Evolutionary conservation across 768 basidiomycete species (phyloP), one percentile per base, ranked within the genome.

Genomic region (Trametes maxima): DNA sequence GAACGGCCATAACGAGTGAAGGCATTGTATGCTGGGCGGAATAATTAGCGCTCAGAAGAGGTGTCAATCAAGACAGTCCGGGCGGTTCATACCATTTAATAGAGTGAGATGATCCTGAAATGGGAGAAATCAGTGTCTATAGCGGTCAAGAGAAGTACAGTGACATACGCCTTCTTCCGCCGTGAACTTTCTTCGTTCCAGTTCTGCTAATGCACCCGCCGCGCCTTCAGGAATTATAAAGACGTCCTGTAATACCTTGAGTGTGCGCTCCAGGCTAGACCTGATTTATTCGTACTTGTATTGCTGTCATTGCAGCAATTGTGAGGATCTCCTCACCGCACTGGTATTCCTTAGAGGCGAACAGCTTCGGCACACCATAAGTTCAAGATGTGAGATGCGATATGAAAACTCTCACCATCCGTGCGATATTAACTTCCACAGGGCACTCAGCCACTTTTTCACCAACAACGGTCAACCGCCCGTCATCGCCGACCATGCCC

Each of bases 291-390:
- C 36, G 5, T 39, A 64, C 75, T 54, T 96, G 95, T 7, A 98
- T 83, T 8, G 94, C 83, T 6, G 90, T 91, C 92, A 99, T 98
- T 0, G 97, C 95, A 5, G 94, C 92, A 55, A 99, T 97, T 0
- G 95, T 94, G 54, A 99, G 77, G 50, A 97, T 92, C 70, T 99
- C 97, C 67, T 98, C 94, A 2, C 96, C 94, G 65, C 97, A 99
- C 66, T 83, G 82, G 72, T 89, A 90, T 4, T 90, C 87, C 67
- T 88, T 87, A 19, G 95, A 96, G 59, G 79, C 85, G 65, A 98
- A 92, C 3, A 99, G 73, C 96, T 99, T 62, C 0, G 64, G 16
- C 14, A 53, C 19, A 28, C 44, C 12, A 48, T 13, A 19, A 33
- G 14, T 5, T 24, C 22, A 2, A 16, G 5, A n/a, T 10, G 25